Evolutionary conservation across 1,139 yeast species (phyloP), one percentile per base, ranked within the genome.

Genomic region (Blastobotrys persicus): DNA sequence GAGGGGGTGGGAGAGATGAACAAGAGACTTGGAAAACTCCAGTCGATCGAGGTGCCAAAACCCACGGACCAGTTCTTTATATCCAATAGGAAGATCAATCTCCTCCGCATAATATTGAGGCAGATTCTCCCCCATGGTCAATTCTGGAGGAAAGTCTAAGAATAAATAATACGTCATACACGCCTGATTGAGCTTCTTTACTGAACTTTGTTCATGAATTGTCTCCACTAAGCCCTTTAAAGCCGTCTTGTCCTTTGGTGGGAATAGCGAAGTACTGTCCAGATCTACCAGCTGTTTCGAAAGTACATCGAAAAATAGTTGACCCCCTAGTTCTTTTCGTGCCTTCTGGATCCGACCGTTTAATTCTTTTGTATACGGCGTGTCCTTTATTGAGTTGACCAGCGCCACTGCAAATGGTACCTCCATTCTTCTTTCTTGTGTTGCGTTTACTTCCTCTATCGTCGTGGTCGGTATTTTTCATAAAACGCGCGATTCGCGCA

Each of bases 31-130:
- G 3, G 55, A 55, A 38, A 46, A 55, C 12, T 57, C 43, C 7
- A 53, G 52, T 7, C 52, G 52, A 40, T 61, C 65, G 20, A 61
- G 42, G 20, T 53, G 45, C 59, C 62, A 61, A 42, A 59, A 55
- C 26, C 64, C 65, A 16, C 50, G 45, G 32, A 61, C 53, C 37
- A 61, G 51, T 26, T 55, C 58, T 26, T 52, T 49, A 42, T 56
- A 56, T 17, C 62, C 63, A 9, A 44, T 42, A 2, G 64, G 61
- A 40, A 61, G 44, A 46, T 57, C 63, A 28, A 60, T 55, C 51
- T 65, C 67, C 18, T 57, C 53, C 6, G 62, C 64, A 48, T 56
- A 66, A 55, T 66, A 62, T 6, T 46, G 55, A 4, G 69, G 66
- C 19, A 66, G 51, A 19, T 57, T 50, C 26, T 53, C 50, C 23